phyloP scores from a whole-genome alignment of 1,139 yeast genomes.

The Blastobotrys elegans region DNA sequence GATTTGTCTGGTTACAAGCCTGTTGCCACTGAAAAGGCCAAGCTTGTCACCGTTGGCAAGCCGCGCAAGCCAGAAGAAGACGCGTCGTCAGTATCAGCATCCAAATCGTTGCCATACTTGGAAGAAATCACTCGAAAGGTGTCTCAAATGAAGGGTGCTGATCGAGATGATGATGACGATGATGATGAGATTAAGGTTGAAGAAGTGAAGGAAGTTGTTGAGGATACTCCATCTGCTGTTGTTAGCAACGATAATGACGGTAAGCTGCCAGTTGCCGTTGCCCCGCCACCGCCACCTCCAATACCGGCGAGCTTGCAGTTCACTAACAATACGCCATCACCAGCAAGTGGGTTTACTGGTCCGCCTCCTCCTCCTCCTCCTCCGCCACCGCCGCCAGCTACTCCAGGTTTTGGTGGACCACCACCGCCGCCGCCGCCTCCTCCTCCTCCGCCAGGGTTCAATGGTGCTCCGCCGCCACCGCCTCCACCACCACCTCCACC shows the following conservation, averaged over 20 bases:
- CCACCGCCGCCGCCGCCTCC: constrained; percentile 40
- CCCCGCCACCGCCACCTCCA: constrained; percentile 4
- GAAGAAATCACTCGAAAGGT: constrained; percentile 15
- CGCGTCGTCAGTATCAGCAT: background rate
- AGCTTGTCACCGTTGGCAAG: constrained; percentile 21
- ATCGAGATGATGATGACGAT: constrained; percentile 3
- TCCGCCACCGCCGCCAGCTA: constrained; percentile 31
- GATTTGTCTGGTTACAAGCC: constrained; percentile 11
- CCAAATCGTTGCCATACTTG: constrained; percentile 12
- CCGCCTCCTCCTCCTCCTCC: constrained; percentile 35
- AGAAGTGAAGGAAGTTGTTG: background rate
- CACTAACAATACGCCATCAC: constrained; percentile 32
- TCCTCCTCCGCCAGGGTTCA: constrained; percentile 32
- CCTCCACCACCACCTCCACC: constrained; percentile 29
- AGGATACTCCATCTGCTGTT: background rate
- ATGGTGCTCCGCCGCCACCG: constrained; percentile 29
- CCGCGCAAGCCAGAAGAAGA: constrained; percentile 11
- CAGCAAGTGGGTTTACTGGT: constrained; percentile 17
- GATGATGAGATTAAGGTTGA: constrained; percentile 8
- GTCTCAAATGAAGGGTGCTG: constrained; percentile 7
- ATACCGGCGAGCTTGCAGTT: background rate
- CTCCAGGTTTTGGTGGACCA: constrained; percentile 22
- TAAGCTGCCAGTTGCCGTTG: background rate
- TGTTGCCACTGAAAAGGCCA: constrained; percentile 26
- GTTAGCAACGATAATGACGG: background rate